A percentile compares a stretch with the other conserved stretches of the same genome.
Conservation (phyloP, 1,139 yeast species). For the Eremothecium sinecaudum region DNA sequence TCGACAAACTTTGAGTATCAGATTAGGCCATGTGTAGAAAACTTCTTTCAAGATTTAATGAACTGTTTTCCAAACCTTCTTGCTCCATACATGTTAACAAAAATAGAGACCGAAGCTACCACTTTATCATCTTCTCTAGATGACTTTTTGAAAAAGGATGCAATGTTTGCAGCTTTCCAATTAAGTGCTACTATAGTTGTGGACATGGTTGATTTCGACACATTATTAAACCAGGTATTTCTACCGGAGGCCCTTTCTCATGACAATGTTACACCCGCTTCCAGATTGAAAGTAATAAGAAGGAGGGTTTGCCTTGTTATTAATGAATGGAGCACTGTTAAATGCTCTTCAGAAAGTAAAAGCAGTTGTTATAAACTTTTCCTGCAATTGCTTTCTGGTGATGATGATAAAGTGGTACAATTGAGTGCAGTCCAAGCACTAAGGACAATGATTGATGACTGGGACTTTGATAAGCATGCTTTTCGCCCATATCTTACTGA, state of each 20-base stretch:
- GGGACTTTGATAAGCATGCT: conserved; percentile 65
- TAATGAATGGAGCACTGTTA: conserved; percentile 69
- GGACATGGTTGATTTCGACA: conserved; percentile 56
- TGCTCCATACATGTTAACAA: conserved; percentile 51
- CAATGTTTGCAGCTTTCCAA: conserved; percentile 74
- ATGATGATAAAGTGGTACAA: conserved; percentile 65
- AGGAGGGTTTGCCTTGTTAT: conserved; percentile 70
- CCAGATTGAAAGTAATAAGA: conserved; percentile 47
- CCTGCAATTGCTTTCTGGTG: conserved; percentile 29
- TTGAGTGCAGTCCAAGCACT: conserved; percentile 69
- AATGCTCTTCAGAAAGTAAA: conserved; percentile 51
- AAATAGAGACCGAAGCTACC: conserved; percentile 42
- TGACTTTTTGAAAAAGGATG: conserved; percentile 61
- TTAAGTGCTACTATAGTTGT: conserved; percentile 60
- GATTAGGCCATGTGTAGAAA: conserved; percentile 80
- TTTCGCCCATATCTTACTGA: conserved; percentile 58
- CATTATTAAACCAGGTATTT: conserved; percentile 47
- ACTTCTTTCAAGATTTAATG: conserved; percentile 68
- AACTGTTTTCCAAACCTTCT: conserved; percentile 53
- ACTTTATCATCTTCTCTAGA: conserved; percentile 32
- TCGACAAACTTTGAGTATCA: conserved; percentile 76
- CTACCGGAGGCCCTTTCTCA: conserved; percentile 53
- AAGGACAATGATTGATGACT: conserved; percentile 64
- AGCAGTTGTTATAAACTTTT: conserved; percentile 53
- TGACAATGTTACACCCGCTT: conserved; percentile 13